Evolutionary conservation across 495 filamentous ascomycete species (phyloP), one percentile per base, ranked within the genome.

Genomic region (Penicillium lividum): DNA sequence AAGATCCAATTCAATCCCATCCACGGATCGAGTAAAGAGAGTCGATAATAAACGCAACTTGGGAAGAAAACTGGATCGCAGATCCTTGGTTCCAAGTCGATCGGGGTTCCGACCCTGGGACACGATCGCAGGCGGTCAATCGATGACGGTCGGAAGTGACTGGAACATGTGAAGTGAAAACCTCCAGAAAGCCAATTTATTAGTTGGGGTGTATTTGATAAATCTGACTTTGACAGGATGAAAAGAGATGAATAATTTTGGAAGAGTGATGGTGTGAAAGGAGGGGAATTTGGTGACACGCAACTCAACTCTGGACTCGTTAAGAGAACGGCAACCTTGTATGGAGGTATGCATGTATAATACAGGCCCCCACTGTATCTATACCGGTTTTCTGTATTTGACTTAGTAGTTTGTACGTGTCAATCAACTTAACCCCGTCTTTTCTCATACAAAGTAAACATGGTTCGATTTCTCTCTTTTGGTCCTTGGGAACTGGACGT

Each of bases 91-190:
- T 49, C 43, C 16, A 27, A 30, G 34, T 51, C 30, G 47, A 34
- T 44, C 27, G 53, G 52, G 22, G 22, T 22, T 7, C 49, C 52
- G 51, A 54, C 57, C 56, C 52, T 63, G 49, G 51, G 43, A 46
- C n/a, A 53, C 44, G 51, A 51, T 60, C 42, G 49, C 49, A 57
- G 58, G 48, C 56, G 61, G 58, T 64, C 61, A 63, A 60, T 63
- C 25, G 42, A 47, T 40, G 38, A 49, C 5, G 46, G 46, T 49
- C 36, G 46, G 53, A 7, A 44, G 53, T 36, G 47, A 13, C 44
- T 55, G 52, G 50, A 57, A 7, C 22, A 47, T 43, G 48, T 13
- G 54, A 49, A 36, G 33, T 10, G 33, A 2, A 11, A 36, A 36
- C 8, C 33, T 36, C 13, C 33, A 11, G 10, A 33, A 36, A 22